phyloP scores from a whole-genome alignment of 768 basidiomycete species.

The Exidia glandulosa region DNA sequence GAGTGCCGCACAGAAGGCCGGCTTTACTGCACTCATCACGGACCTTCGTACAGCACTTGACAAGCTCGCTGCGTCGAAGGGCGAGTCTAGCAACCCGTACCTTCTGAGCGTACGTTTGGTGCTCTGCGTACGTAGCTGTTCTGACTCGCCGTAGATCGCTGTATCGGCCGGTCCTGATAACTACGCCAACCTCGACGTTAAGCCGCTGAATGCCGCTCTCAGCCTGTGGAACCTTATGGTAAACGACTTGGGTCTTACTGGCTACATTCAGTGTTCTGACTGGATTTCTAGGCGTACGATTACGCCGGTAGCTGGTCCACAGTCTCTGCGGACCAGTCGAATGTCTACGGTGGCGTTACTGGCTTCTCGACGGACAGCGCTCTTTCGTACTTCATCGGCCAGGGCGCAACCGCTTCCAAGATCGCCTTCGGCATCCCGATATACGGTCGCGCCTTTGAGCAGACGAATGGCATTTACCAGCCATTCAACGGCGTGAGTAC shows the following conservation, averaged over 20 bases:
- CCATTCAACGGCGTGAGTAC: constrained; percentile 52
- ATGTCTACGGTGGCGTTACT: constrained; percentile 56
- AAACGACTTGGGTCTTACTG: neutral
- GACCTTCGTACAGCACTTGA: constrained; percentile 54
- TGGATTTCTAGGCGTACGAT: constrained; percentile 45
- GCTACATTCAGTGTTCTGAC: neutral
- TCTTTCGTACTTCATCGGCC: constrained; percentile 43
- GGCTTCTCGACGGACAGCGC: constrained; percentile 59
- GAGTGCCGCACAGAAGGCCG: constrained; percentile 46
- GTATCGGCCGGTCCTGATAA: constrained; percentile 53
- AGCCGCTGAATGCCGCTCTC: constrained; percentile 54
- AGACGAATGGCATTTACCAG: constrained; percentile 54
- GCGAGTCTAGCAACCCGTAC: constrained; percentile 44
- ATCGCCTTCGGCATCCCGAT: constrained; percentile 38
- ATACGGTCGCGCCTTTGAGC: constrained; percentile 53
- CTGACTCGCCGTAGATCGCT: constrained; percentile 28
- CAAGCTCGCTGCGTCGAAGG: constrained; percentile 43
- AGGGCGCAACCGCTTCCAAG: constrained; percentile 56
- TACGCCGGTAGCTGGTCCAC: constrained; percentile 53
- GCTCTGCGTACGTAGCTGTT: neutral
- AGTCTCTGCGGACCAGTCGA: constrained; percentile 43
- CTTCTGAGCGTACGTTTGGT: constrained; percentile 33
- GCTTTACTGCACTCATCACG: constrained; percentile 53
- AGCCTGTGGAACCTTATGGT: constrained; percentile 46
- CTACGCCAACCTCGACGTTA: constrained; percentile 43